Conservation (phyloP, 805 yeast species). For the Ogataea kodamae region DNA sequence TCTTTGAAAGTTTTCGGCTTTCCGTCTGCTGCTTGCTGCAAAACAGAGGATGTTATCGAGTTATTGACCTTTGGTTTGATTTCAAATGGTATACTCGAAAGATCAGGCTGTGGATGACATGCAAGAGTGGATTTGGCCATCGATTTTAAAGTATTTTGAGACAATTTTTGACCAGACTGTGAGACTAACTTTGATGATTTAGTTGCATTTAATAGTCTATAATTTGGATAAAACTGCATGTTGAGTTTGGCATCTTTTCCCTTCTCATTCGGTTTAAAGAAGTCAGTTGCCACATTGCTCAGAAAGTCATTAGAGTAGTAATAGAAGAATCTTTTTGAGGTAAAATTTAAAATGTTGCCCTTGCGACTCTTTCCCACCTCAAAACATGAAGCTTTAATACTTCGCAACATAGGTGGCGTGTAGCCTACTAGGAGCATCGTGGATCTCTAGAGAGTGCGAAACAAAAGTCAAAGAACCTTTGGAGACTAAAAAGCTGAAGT, state of each 20-base stretch:
- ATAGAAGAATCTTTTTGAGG: constrained; percentile 15
- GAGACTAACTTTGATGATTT: constrained; percentile 7
- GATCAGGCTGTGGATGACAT: constrained; percentile 37
- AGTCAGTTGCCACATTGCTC: neutral
- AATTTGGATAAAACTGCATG: constrained; percentile 30
- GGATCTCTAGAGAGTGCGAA: too few relatives aligned
- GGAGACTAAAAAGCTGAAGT: too few relatives aligned
- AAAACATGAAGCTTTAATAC: too few relatives aligned
- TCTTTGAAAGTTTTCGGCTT: constrained; percentile 34
- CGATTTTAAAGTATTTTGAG: constrained; percentile 29
- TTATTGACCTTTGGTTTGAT: constrained; percentile 40
- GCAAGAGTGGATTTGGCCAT: constrained; percentile 44
- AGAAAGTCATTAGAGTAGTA: constrained; percentile 23
- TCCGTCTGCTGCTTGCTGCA: constrained; percentile 25
- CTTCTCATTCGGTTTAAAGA: neutral
- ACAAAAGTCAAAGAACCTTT: too few relatives aligned
- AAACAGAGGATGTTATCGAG: constrained; percentile 14
- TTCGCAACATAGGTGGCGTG: too few relatives aligned
- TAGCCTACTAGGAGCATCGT: too few relatives aligned
- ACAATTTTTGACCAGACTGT: constrained; percentile 4
- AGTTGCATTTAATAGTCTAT: constrained; percentile 16
- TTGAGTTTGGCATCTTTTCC: constrained; percentile 1
- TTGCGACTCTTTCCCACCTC: too few relatives aligned
- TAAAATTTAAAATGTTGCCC: neutral
- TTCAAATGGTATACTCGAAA: constrained; percentile 48